Evolutionary conservation across 345 rosid species (phyloP).

Genomic region (Citropsis articulata): DNA sequence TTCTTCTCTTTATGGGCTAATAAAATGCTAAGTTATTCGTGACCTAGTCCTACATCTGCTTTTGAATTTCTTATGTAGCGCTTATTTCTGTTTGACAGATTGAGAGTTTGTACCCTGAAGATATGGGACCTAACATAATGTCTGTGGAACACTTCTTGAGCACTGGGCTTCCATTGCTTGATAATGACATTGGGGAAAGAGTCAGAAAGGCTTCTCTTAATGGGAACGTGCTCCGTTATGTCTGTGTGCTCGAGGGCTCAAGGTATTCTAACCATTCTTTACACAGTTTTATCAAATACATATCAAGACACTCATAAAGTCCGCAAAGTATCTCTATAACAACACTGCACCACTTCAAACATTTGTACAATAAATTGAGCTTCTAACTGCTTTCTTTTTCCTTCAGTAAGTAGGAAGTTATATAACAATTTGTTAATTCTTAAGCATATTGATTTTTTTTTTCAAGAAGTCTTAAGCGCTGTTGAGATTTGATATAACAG

Average conservation of each 20-base stretch:
- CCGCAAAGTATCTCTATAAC: neutral
- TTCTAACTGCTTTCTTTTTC: neutral
- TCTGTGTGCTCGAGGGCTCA: conserved; percentile 69
- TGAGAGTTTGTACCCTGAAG: conserved; percentile 84
- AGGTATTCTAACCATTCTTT: conserved; percentile 43
- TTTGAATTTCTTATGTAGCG: conserved; percentile 1
- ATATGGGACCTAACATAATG: conserved; percentile 66
- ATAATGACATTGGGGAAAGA: conserved; percentile 57
- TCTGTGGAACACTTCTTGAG: conserved; percentile 71
- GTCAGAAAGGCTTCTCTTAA: conserved; percentile 65
- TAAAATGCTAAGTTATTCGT: neutral
- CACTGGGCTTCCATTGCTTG: conserved; percentile 57
- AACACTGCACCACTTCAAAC: neutral
- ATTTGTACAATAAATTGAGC: neutral
- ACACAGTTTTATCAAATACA: neutral
- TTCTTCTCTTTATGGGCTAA: neutral
- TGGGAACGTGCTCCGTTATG: conserved; percentile 88
- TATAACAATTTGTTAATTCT: neutral
- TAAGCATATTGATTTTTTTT: neutral
- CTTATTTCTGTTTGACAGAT: conserved; percentile 40
- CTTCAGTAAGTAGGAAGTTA: neutral
- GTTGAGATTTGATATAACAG: neutral
- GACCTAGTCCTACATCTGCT: neutral
- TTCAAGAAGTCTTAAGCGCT: neutral
- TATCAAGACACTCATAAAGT: neutral